phyloP scores from a whole-genome alignment of 2,329 filamentous ascomycete genomes.

The Ceratocystis destructans region DNA sequence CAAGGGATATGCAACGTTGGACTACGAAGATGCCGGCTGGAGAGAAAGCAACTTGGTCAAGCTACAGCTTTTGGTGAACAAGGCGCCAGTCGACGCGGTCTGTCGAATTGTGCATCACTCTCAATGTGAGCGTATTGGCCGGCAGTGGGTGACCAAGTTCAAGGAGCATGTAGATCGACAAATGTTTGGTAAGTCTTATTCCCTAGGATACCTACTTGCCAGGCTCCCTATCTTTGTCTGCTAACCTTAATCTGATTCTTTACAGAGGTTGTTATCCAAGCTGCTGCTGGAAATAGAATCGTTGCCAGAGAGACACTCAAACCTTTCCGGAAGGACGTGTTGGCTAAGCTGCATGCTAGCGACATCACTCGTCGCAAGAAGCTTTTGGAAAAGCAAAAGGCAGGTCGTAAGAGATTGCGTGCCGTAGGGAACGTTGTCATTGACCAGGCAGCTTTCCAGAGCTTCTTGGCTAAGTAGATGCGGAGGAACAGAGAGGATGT shows the following conservation, averaged over 20 bases:
- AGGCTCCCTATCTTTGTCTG: background rate
- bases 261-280: constrained; percentile 80
- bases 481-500: background rate
- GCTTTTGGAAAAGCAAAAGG: constrained; percentile 91
- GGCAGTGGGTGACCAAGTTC: constrained; percentile 87
- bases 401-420: constrained; percentile 75
- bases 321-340: constrained; percentile 88
- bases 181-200: constrained; percentile 52
- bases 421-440: constrained; percentile 87
- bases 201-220: background rate
- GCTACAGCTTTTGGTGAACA: constrained; percentile 86
- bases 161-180: constrained; percentile 93
- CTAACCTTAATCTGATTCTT: background rate
- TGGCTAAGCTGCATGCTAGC: constrained; percentile 82
- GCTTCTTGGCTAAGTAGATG: constrained; percentile 65
- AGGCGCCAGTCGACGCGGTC: constrained; percentile 82
- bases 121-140: constrained; percentile 66
- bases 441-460: constrained; percentile 89
- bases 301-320: constrained; percentile 91
- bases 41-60: constrained; percentile 68
- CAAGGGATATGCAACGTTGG: constrained; percentile 88
- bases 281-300: constrained; percentile 66
- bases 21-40: constrained; percentile 94
- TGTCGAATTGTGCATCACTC: constrained; percentile 75
- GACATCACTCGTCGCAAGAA: constrained; percentile 75